Percentiles rank a stretch among this genome's conserved stretches.
Evolutionary conservation across 495 filamentous ascomycete species (phyloP).

Genomic region (Hypomontagnella submonticulosa): DNA sequence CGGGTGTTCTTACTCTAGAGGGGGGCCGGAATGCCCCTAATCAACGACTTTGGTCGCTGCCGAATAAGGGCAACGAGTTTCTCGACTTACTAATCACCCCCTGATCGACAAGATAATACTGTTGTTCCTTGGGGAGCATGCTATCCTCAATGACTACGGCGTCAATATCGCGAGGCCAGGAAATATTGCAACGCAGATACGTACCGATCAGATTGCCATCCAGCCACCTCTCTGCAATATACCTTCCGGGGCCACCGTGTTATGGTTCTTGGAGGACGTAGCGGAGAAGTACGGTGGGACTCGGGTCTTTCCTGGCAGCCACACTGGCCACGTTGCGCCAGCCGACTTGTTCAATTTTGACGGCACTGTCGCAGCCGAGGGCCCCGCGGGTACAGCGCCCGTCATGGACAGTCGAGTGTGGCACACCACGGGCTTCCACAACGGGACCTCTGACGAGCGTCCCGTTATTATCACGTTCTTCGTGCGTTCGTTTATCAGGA

Average conservation of each 20-base stretch:
- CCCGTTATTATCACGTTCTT: not conserved
- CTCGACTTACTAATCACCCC: slow-evolving; percentile 18
- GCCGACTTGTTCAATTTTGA: slow-evolving; percentile 12
- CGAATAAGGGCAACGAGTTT: slow-evolving; percentile 23
- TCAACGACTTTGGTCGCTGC: slow-evolving; percentile 17
- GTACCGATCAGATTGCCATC: slow-evolving; percentile 22
- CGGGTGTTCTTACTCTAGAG: slow-evolving; percentile 9
- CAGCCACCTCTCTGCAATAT: slow-evolving; percentile 14
- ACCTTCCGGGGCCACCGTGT: not conserved
- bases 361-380: slow-evolving; percentile 8
- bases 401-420: slow-evolving; percentile 10
- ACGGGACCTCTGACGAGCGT: not conserved
- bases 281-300: slow-evolving; percentile 2
- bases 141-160: slow-evolving; percentile 14
- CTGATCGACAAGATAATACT: slow-evolving; percentile 23
- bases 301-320: slow-evolving; percentile 7
- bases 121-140: slow-evolving; percentile 17
- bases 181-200: slow-evolving; percentile 16
- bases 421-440: not conserved
- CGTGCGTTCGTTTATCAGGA: not conserved
- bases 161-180: slow-evolving; percentile 24
- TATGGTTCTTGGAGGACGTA: not conserved
- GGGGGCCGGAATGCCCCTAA: slow-evolving; percentile 13
- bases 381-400: slow-evolving; percentile 2
- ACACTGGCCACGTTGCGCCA: slow-evolving; percentile 9